Evolutionary conservation across 768 basidiomycete species (phyloP).

Genomic region (Dioszegia aurantiaca): DNA sequence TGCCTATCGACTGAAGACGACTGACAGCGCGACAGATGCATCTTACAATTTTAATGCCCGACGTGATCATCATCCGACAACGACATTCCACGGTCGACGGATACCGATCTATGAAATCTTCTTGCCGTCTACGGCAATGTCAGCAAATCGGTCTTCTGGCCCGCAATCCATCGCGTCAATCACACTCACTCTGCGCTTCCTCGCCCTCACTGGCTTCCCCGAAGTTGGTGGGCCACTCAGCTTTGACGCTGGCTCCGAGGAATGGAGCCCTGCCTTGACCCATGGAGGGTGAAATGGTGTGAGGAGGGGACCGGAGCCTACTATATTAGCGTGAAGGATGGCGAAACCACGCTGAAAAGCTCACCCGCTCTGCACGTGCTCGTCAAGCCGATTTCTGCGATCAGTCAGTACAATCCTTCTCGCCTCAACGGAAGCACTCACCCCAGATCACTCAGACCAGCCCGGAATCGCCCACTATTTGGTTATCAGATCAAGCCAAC

Average conservation of each 20-base stretch:
- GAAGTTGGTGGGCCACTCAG: slow-evolving; percentile 6
- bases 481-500: slow-evolving; percentile 3
- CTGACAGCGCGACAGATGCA: too few relatives aligned
- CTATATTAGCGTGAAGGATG: background rate
- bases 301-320: slow-evolving; percentile 8
- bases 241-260: slow-evolving; percentile 1
- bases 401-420: background rate
- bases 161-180: too few relatives aligned
- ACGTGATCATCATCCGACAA: too few relatives aligned
- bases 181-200: background rate
- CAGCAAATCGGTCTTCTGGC: too few relatives aligned
- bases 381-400: background rate
- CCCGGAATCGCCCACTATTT: slow-evolving; percentile 13
- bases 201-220: slow-evolving; percentile 1
- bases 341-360: background rate
- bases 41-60: too few relatives aligned
- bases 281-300: slow-evolving; percentile 5
- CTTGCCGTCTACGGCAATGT: too few relatives aligned
- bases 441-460: slow-evolving; percentile 20
- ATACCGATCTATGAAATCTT: too few relatives aligned
- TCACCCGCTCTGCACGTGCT: slow-evolving; percentile 12
- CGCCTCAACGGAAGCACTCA: background rate
- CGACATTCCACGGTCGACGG: too few relatives aligned
- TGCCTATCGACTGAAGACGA: too few relatives aligned
- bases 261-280: background rate